Conservation (phyloP, 2,329 filamentous ascomycete genomes). For the Aureobasidium sp. region DNA sequence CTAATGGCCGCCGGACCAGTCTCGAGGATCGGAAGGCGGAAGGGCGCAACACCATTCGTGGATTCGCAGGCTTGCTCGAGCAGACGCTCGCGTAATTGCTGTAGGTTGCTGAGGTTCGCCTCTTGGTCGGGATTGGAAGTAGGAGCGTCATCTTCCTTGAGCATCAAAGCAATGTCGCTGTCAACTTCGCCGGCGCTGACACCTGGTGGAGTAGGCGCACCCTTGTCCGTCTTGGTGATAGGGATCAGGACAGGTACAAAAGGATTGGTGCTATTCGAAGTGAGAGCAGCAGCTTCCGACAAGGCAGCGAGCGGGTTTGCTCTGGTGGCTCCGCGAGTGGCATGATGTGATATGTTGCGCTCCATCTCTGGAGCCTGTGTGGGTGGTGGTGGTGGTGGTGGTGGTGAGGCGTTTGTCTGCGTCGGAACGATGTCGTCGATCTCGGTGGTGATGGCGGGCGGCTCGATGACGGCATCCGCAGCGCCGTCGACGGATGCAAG, state of each 20-base stretch:
- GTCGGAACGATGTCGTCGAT: conserved; percentile 20
- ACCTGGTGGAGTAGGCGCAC: conserved; percentile 40
- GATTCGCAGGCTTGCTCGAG: conserved; percentile 30
- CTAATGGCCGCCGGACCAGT: conserved; percentile 30
- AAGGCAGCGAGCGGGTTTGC: conserved; percentile 46
- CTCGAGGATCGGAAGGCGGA: conserved; percentile 30
- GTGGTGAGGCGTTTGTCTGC: conserved; percentile 25
- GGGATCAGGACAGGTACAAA: conserved; percentile 43
- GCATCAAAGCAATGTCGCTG: conserved; percentile 44
- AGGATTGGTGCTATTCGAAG: conserved; percentile 29
- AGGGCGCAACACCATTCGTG: conserved; percentile 26
- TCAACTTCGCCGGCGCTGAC: conserved; percentile 40
- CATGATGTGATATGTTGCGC: conserved; percentile 51
- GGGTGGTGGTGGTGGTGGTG: conserved; percentile 22
- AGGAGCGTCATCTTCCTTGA: conserved; percentile 22
- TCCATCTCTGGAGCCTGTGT: conserved; percentile 48
- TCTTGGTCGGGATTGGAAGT: conserved; percentile 8
- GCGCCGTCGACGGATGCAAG: conserved; percentile 27
- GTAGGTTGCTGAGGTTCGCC: not conserved
- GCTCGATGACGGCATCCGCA: conserved; percentile 21
- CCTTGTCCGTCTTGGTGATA: conserved; percentile 41
- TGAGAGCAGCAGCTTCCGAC: conserved; percentile 39
- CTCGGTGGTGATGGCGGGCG: conserved; percentile 20
- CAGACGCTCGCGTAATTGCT: conserved; percentile 25
- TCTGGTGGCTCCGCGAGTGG: conserved; percentile 42